Conservation (phyloP, 345 rosid genomes). For the Cardamine chenopodiifolia region DNA sequence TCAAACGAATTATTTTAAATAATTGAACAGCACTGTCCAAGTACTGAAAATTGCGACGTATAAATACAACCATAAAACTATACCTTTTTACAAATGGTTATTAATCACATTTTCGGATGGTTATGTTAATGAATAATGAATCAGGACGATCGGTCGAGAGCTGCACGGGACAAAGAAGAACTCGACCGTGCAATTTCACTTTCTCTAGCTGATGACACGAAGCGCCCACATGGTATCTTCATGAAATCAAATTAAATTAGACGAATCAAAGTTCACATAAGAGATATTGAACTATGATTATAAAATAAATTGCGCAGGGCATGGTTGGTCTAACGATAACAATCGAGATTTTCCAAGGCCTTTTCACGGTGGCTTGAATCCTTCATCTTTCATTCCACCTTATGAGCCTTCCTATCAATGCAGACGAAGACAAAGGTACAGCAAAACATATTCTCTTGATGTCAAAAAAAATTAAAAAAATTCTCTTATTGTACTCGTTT, state of each 20-base stretch:
- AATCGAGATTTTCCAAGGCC: slow-evolving; percentile 55
- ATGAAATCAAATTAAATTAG: not conserved
- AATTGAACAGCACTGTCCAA: not conserved
- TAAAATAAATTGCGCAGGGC: slow-evolving; percentile 47
- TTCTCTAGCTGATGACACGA: slow-evolving; percentile 61
- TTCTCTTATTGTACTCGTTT: not conserved
- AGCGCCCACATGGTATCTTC: slow-evolving; percentile 58
- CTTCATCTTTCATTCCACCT: slow-evolving; percentile 57
- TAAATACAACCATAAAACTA: not conserved
- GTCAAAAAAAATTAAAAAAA: no score
- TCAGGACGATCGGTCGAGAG: slow-evolving; percentile 68
- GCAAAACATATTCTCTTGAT: no score
- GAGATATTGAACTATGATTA: not conserved
- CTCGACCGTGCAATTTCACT: slow-evolving; percentile 68
- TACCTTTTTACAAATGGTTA: no score
- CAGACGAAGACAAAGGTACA: slow-evolving; percentile 58
- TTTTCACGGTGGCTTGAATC: slow-evolving; percentile 48
- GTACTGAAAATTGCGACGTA: not conserved
- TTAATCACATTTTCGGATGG: slow-evolving; percentile 16
- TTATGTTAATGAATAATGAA: slow-evolving; percentile 13
- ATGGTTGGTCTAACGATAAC: slow-evolving; percentile 51
- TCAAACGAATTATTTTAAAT: not conserved
- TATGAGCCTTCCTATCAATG: slow-evolving; percentile 51
- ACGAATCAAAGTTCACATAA: not conserved
- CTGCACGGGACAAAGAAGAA: slow-evolving; percentile 67